These are phyloP conservation scores for Apiosordaria backusii DNA, from an alignment of 495 filamentous ascomycete genomes.

Conservation along the genomic window DNA sequence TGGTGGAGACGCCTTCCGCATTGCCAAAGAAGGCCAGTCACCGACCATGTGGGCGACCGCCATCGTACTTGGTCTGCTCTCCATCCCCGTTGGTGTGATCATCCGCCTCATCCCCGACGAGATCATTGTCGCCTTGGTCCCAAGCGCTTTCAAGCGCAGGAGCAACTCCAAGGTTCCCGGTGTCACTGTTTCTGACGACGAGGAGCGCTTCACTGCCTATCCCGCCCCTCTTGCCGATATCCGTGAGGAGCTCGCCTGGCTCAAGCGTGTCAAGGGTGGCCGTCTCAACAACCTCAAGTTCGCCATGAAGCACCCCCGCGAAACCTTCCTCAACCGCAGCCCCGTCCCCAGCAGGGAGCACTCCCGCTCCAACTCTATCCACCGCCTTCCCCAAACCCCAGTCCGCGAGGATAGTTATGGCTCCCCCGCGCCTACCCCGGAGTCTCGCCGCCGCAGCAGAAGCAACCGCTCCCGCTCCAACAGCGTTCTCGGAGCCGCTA, in stretches of 20 bases:
- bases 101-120: conserved; percentile 60
- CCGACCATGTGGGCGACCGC: conserved; percentile 73
- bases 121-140: conserved; percentile 61
- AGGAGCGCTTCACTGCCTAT: conserved; percentile 65
- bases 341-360: conserved; percentile 59
- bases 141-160: conserved; percentile 66
- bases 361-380: conserved; percentile 63
- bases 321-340: conserved; percentile 68
- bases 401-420: conserved; percentile 52
- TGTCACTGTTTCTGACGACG: conserved; percentile 68
- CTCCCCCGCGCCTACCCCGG: conserved; percentile 61
- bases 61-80: conserved; percentile 65
- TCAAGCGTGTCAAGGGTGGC: conserved; percentile 89
- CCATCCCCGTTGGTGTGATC: conserved; percentile 68
- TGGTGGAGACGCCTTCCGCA: conserved; percentile 68
- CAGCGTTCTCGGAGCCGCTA: conserved; percentile 76
- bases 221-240: conserved; percentile 71
- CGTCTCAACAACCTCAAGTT: conserved; percentile 84
- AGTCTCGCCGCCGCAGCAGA: conserved; percentile 63
- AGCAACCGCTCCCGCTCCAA: conserved; percentile 81
- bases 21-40: conserved; percentile 55
- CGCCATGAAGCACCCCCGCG: conserved; percentile 72
- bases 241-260: conserved; percentile 74
- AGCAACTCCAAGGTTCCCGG: conserved; percentile 43
- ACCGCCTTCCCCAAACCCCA: conserved; percentile 60